phyloP scores from a whole-genome alignment of 495 filamentous ascomycete species.

The Annulohypoxylon maeteangense region DNA sequence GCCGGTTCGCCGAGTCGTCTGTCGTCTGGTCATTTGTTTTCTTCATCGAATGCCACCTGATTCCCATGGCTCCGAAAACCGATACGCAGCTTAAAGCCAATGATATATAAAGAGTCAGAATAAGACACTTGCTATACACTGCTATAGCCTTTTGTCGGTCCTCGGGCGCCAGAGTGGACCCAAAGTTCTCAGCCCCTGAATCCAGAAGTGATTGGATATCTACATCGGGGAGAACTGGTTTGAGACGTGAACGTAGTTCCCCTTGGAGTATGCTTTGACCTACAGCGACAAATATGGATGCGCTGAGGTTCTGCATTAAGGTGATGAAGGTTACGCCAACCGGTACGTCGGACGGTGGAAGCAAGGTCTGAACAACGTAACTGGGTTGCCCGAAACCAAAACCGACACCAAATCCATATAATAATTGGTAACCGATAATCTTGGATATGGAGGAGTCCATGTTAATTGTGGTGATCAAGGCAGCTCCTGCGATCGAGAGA shows the following conservation, averaged over 20 bases:
- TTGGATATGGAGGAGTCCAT: not conserved
- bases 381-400: constrained; percentile 58
- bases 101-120: not conserved
- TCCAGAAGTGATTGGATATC: not conserved
- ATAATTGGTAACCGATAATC: constrained; percentile 69
- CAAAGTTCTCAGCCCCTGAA: not conserved
- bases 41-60: constrained; percentile 25
- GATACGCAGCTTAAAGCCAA: constrained; percentile 17
- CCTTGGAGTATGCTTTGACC: constrained; percentile 1
- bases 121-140: not conserved
- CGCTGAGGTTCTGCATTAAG: constrained; percentile 3
- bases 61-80: constrained; percentile 1
- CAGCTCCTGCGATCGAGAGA: not conserved
- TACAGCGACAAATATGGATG: not conserved
- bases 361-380: constrained; percentile 26
- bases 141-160: not conserved
- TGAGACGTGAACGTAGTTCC: not conserved
- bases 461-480: not conserved
- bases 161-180: not conserved
- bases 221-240: not conserved
- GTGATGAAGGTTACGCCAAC: constrained; percentile 4
- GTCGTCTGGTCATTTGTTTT: not conserved
- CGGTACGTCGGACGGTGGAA: not conserved
- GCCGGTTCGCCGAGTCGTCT: not conserved
- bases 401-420: constrained; percentile 75